Evolutionary conservation across 106 monocot genomes (phyloP).

Genomic region (Chionographis japonica): DNA sequence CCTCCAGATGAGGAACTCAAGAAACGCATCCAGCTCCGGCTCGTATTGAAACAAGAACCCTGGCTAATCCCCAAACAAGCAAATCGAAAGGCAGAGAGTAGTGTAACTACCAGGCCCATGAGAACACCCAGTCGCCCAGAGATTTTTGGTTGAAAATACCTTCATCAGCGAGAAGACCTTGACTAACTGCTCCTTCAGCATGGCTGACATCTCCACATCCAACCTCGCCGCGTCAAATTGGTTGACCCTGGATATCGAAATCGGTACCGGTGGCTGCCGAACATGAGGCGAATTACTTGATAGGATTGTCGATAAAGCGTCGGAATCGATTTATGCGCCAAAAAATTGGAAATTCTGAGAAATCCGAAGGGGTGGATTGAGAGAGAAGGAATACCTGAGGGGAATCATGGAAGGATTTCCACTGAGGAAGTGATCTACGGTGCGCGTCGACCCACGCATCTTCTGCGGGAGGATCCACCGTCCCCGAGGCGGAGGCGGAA

Average conservation of each 20-base stretch:
- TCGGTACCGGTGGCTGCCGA: constrained; percentile 34
- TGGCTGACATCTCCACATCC: constrained; percentile 96
- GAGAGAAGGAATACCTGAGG: constrained; percentile 27
- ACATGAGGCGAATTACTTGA: neutral
- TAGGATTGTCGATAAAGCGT: neutral
- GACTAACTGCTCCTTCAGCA: constrained; percentile 95
- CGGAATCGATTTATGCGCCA: neutral
- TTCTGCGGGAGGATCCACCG: constrained; percentile 39
- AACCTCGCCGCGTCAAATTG: constrained; percentile 95
- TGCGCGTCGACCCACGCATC: constrained; percentile 48
- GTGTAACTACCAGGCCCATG: too few relatives aligned
- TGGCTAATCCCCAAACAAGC: constrained; percentile 80
- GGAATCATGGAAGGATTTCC: constrained; percentile 27
- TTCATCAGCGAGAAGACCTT: constrained; percentile 93
- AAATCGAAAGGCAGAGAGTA: constrained; percentile 1
- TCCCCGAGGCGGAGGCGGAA: neutral
- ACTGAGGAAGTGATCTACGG: constrained; percentile 18
- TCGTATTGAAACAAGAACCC: constrained; percentile 97
- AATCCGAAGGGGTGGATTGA: too few relatives aligned
- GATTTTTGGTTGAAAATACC: constrained; percentile 24
- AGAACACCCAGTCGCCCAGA: too few relatives aligned
- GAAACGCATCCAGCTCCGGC: constrained; percentile 93
- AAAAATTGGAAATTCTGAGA: too few relatives aligned
- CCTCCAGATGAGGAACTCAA: constrained; percentile 99
- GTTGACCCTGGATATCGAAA: constrained; percentile 89